Percentiles rank a stretch among this genome's conserved stretches.
These are phyloP conservation scores for Arctium minus DNA, from an alignment of 129 eudicot genomes.

Conservation along the genomic window DNA sequence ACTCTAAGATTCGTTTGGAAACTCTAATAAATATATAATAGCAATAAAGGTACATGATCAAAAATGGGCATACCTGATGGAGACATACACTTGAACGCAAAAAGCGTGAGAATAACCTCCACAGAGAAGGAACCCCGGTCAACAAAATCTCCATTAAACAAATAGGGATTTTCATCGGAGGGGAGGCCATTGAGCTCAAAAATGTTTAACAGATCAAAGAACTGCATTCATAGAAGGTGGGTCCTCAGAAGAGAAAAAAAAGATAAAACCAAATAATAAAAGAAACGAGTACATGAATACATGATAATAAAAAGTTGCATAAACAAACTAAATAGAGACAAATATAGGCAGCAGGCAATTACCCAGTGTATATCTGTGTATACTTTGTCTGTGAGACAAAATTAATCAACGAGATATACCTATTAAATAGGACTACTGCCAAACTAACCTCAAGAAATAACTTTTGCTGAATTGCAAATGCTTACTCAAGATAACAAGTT, in stretches of 20 bases:
- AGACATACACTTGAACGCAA: conserved; percentile 96
- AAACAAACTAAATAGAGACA: neutral
- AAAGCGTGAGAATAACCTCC: conserved; percentile 89
- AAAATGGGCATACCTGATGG: conserved; percentile 67
- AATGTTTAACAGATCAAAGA: conserved; percentile 83
- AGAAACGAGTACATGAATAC: neutral
- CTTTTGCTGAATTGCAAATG: no score
- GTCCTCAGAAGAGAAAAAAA: neutral
- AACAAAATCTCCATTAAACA: conserved; percentile 96
- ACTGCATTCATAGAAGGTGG: conserved; percentile 54
- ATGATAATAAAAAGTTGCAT: neutral
- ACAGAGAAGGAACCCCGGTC: conserved; percentile 94
- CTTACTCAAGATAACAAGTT: no score
- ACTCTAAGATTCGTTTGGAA: neutral
- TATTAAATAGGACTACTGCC: no score
- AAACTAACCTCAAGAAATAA: no score
- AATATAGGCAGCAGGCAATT: neutral
- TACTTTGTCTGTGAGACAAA: neutral
- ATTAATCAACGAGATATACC: neutral
- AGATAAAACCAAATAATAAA: neutral
- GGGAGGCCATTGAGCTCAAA: conserved; percentile 98
- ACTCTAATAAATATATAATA: neutral
- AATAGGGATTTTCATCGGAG: conserved; percentile 88
- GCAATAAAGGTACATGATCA: neutral
- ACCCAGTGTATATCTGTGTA: neutral